Conservation (phyloP, 192 early-diverging fungal species). For the Funneliformis mosseae region DNA sequence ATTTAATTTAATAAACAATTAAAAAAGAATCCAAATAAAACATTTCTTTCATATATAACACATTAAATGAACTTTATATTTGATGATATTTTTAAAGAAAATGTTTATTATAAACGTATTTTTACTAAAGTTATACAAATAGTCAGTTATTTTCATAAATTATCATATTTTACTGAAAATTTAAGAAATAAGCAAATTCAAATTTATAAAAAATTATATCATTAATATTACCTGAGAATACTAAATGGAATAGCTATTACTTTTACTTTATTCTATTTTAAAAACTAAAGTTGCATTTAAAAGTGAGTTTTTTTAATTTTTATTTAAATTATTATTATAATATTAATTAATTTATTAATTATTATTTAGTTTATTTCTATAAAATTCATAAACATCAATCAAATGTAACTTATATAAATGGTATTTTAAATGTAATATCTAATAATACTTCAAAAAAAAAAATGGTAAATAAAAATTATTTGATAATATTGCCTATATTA, state of each 20-base stretch:
- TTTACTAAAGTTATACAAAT: conserved; percentile 1
- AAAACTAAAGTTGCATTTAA: background rate
- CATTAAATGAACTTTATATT: conserved; percentile 18
- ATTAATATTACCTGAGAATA: background rate
- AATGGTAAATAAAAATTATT: background rate
- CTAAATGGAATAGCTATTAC: background rate
- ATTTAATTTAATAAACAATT: background rate
- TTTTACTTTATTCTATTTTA: conserved; percentile 9
- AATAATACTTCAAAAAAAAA: conserved; percentile 1
- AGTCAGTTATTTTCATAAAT: conserved; percentile 11
- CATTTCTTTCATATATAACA: background rate
- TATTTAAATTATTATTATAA: background rate
- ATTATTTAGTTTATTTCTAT: background rate
- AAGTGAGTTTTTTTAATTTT: background rate
- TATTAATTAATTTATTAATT: background rate
- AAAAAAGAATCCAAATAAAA: background rate
- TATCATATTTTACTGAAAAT: background rate
- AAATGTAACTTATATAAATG: too few relatives aligned
- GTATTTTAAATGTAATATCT: too few relatives aligned
- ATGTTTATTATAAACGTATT: background rate
- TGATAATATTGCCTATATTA: conserved; percentile 11
- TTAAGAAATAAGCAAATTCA: conserved; percentile 10
- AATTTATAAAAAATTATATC: background rate
- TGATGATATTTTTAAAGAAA: conserved; percentile 20
- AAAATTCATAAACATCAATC: background rate